These are phyloP conservation scores for Fusarium napiforme DNA, from an alignment of 2,329 filamentous ascomycete genomes.

Conservation along the genomic window DNA sequence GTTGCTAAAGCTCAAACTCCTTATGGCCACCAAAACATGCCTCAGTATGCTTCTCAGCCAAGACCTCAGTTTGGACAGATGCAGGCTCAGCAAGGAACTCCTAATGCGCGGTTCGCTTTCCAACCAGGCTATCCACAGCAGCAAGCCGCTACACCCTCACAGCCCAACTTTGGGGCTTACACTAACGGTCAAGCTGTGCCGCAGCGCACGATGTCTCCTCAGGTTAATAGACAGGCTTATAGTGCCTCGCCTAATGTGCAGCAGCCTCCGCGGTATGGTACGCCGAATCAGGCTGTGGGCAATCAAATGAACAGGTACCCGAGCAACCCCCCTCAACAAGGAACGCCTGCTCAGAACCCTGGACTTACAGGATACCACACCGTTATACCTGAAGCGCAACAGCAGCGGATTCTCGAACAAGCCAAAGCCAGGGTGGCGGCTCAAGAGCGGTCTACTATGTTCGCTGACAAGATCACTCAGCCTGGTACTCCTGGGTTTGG, in stretches of 20 bases:
- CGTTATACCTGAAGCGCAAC: constrained; percentile 61
- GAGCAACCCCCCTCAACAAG: constrained; percentile 47
- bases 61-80: constrained; percentile 57
- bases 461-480: constrained; percentile 60
- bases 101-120: constrained; percentile 56
- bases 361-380: constrained; percentile 60
- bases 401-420: constrained; percentile 63
- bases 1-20: constrained; percentile 63
- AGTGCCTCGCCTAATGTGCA: constrained; percentile 55
- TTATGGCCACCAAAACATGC: constrained; percentile 63
- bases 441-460: constrained; percentile 55
- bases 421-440: constrained; percentile 60
- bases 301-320: constrained; percentile 49
- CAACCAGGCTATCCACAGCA: constrained; percentile 54
- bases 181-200: constrained; percentile 58
- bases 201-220: constrained; percentile 58
- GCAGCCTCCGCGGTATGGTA: constrained; percentile 48
- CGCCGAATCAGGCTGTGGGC: constrained; percentile 46
- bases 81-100: constrained; percentile 54
- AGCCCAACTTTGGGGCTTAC: constrained; percentile 52
- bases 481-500: constrained; percentile 49
- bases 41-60: constrained; percentile 59
- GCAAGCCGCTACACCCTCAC: constrained; percentile 51
- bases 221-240: constrained; percentile 53
- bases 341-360: constrained; percentile 49